Evolutionary conservation across 495 filamentous ascomycete genomes (phyloP), one percentile per base, ranked within the genome.

Genomic region (Neurospora sp.): DNA sequence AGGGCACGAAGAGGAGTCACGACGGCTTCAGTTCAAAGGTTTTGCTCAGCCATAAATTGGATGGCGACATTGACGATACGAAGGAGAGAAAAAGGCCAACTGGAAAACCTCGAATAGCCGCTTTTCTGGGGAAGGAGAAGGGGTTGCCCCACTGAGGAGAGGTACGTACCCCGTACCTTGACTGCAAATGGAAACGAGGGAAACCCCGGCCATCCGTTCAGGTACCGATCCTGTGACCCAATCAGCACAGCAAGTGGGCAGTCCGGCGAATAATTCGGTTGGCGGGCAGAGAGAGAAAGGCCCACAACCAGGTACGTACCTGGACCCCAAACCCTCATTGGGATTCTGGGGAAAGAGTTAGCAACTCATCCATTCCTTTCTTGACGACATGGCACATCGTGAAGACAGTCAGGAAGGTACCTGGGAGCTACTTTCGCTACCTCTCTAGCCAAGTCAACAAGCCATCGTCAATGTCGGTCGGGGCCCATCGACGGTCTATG

Each of bases 191-290:
- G 72, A 53, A 69, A 70, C 31, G 45, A 47, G 27, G 71, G 39
- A 70, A 22, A 39, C 68, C 59, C 44, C 47, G 75, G 73, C 71
- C 75, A 72, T 70, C 42, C 70, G 68, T 77, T 77, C 77, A 81
- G 79, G 78, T 77, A 81, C 79, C 69, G 71, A 41, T 71, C 76
- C 69, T 73, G 78, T 79, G 79, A 80, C 76, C 78, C 77, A 81
- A 78, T 79, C 75, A 81, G 75, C 77, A 75, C 78, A 10, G 22
- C 12, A 74, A 35, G 9, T n/a, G 22, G 38, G 39, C 10, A 39
- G 69, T 61, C 53, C 22, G 14, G 53, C 53, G 22, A 35, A 16
- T 35, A 35, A 16, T 61, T 61, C 53, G 47, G 53, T 65, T 65
- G 53, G 53, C 7, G 53, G 3, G n/a, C 22, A 65, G 27, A 65